Evolutionary conservation across 2,329 filamentous ascomycete genomes (phyloP), one percentile per base, ranked within the genome.

Genomic region (Clonostachys solani): DNA sequence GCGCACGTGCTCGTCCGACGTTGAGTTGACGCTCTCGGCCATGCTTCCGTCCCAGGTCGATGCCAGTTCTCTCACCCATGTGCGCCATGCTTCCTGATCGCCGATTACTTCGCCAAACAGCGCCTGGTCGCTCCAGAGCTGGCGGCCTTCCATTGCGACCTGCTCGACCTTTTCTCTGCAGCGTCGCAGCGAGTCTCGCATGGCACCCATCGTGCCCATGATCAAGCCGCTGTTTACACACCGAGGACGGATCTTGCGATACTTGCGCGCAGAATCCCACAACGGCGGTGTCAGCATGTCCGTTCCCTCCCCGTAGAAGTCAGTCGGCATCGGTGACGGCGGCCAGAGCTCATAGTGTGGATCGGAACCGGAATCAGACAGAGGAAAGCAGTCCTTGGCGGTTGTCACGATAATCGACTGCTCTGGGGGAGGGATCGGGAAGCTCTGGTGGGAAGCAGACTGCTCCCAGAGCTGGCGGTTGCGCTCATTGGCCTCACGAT

Each of bases 61-160:
- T 2, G 51, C 57, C 1, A 68, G 49, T 18, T 54, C 41, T 6
- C 55, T 57, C 40, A 57, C 50, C 62, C 63, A 68, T 33, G 58
- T 54, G 2, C 66, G 61, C 59, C 61, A 67, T 33, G 66, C 58
- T 49, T 67, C 62, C 44, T 69, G 66, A 17, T 69, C 66, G 10
- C 64, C 65, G 8, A 67, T 60, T n/a, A 68, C 63, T 35, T 69
- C 66, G 1, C 56, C 66, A 2, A 69, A 51, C 6, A 69, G 60
- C 0, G 65, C 63, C 44, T 69, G 66, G 37, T 68, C 63, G 50
- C 64, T 67, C 65, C 64, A 68, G 9, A 66, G 61, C 47, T 67
- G 65, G 1, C 64, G 58, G 3, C 61, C 65, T 6, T 49, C 50
- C 48, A 53, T 56, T 5, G 58, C 54, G 1, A 55, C 56, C 2